Base-by-base conservation (phyloP, 257 asterid species). In the Mitragyna speciosa region DNA sequence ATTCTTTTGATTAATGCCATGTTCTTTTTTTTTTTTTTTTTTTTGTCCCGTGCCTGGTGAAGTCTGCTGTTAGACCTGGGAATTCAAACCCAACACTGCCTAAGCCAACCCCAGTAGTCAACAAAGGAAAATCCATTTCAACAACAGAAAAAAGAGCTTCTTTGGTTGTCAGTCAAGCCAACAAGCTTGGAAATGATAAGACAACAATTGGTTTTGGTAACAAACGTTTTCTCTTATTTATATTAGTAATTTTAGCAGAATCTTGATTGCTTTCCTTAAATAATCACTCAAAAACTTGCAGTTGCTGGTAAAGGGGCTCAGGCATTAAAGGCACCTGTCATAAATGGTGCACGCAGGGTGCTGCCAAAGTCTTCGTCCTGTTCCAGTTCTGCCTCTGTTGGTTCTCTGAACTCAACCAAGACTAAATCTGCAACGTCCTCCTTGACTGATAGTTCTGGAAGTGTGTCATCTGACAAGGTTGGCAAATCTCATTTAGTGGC, bases 401-500 rank as follows among this genome's bases (percentile, higher is more conserved):
- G 84, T 74, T 82, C 93, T 82, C 83, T 89, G 31, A 83, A 81
- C 66, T 75, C 91, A 76, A 83, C 82, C 84, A 87, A 76, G 78
- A 83, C 85, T 70, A 95, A 81, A 51, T 81, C 92, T 8, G 52
- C 85, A 68, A 89, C 89, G 89, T 88, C 92, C 84, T 89, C 96
- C 70, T 65, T 86, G 22, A 86, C 87, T 79, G 93, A 89, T 82
- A 82, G 88, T 70, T 89, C 94, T 82, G 87, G 83, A 54, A 88
- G 86, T 69, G 71, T 85, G 54, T 83, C 90, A 51, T 90, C 97
- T 52, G 87, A 85, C 69, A 73, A 80, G 77, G 72, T 85, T 45
- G 79, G 79, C 74, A 94, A 91, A 79, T 71, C 88, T 81, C 80
- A 90, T 51, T 22, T 80, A 71, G 79, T 84, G 84, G 61, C 88